A percentile compares a stretch with the other conserved stretches of the same genome.
Evolutionary conservation across 768 basidiomycete genomes (phyloP).

Genomic region (Boletus tomentosulus): DNA sequence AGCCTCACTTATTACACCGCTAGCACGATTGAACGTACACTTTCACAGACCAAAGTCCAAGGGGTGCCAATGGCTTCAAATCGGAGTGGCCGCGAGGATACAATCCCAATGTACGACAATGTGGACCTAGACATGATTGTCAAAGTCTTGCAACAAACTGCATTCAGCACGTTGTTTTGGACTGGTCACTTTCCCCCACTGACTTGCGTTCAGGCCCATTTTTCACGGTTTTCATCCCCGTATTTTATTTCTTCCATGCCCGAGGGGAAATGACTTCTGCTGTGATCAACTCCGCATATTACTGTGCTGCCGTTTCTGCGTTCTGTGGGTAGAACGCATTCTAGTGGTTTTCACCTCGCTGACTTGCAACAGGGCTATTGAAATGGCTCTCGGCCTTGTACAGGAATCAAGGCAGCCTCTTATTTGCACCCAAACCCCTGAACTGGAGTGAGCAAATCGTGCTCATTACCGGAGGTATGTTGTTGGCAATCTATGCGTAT

Average conservation of each 20-base stretch:
- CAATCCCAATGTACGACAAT: conserved; percentile 54
- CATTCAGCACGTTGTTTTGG: conserved; percentile 59
- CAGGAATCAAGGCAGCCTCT: conserved; percentile 64
- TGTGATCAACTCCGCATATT: conserved; percentile 49
- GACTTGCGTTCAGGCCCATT: conserved; percentile 59
- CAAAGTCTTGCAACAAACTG: conserved; percentile 74
- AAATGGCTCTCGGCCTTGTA: conserved; percentile 71
- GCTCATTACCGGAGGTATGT: conserved; percentile 83
- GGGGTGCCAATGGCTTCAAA: background rate
- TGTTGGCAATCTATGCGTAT: background rate
- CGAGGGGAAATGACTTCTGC: conserved; percentile 46
- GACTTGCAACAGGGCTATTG: conserved; percentile 48
- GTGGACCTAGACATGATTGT: conserved; percentile 75
- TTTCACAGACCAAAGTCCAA: background rate
- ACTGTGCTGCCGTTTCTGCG: conserved; percentile 53
- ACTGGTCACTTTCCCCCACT: background rate
- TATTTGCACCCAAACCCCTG: conserved; percentile 56
- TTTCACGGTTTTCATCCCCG: conserved; percentile 75
- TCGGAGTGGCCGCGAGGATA: background rate
- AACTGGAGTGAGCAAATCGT: conserved; percentile 91
- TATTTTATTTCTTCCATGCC: conserved; percentile 75
- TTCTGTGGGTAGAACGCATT: conserved; percentile 55
- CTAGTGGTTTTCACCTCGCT: background rate
- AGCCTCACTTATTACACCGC: too few relatives aligned
- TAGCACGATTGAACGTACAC: background rate